phyloP scores from a whole-genome alignment of 2,329 filamentous ascomycete genomes.

The Dactylonectria estremocensis region DNA sequence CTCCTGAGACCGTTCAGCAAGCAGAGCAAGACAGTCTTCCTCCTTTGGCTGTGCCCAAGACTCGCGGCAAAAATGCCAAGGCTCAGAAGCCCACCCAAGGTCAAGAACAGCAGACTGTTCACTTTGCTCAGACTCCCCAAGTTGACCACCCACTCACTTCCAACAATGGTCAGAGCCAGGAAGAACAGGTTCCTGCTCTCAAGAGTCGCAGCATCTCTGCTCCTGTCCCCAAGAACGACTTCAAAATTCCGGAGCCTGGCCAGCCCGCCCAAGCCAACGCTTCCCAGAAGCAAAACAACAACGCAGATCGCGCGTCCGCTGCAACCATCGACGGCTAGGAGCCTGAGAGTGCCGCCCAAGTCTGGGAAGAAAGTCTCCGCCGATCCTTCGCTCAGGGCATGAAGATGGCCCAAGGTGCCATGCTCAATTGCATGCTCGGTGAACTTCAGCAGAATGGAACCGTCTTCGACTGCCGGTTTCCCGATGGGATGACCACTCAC shows the following conservation, averaged over 20 bases:
- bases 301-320: neutral
- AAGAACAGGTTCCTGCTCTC: neutral
- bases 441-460: neutral
- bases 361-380: constrained; percentile 3
- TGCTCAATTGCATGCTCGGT: neutral
- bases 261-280: neutral
- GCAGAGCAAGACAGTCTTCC: neutral
- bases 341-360: neutral
- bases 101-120: neutral
- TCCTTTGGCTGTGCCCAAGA: constrained; percentile 2
- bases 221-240: neutral
- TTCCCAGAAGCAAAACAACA: neutral
- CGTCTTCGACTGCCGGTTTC: neutral
- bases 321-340: neutral
- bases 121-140: neutral
- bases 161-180: neutral
- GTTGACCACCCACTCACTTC: neutral
- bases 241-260: neutral
- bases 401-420: neutral
- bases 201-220: neutral
- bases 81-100: neutral
- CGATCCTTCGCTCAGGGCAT: neutral
- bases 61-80: neutral
- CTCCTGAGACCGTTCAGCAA: neutral
- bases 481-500: neutral